phyloP scores from a whole-genome alignment of 495 filamentous ascomycete species.

The Penicillium lividum region DNA sequence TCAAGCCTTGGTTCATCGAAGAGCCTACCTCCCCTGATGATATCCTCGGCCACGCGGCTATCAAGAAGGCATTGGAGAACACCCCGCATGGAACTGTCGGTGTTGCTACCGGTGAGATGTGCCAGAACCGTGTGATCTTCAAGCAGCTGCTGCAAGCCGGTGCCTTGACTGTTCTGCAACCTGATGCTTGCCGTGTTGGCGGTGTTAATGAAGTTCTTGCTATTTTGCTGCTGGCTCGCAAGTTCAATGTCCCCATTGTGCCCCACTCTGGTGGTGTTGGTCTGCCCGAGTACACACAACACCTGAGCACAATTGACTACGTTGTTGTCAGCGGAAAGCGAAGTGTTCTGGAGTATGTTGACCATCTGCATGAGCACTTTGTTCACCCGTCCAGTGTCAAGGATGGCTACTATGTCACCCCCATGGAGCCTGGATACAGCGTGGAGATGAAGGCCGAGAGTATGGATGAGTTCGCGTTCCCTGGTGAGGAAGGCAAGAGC shows the following conservation, averaged over 20 bases:
- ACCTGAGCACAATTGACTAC: constrained; percentile 92
- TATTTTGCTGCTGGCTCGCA: constrained; percentile 87
- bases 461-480: constrained; percentile 76
- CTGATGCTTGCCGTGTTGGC: constrained; percentile 88
- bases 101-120: constrained; percentile 95
- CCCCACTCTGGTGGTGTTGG: constrained; percentile 90
- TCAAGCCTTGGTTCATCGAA: constrained; percentile 96
- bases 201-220: constrained; percentile 92
- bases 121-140: constrained; percentile 92
- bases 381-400: constrained; percentile 75
- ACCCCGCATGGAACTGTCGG: constrained; percentile 68
- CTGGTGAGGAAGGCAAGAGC: constrained; percentile 71
- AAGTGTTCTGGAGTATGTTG: constrained; percentile 86
- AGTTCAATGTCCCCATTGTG: constrained; percentile 79
- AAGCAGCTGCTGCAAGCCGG: constrained; percentile 82
- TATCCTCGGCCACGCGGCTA: constrained; percentile 82
- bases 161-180: constrained; percentile 85
- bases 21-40: constrained; percentile 96
- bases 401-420: constrained; percentile 87
- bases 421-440: constrained; percentile 78
- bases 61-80: constrained; percentile 71
- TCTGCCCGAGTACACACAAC: constrained; percentile 91
- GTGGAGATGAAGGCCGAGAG: constrained; percentile 91
- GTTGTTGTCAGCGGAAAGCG: constrained; percentile 81
- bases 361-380: constrained; percentile 94